phyloP scores from a whole-genome alignment of 495 filamentous ascomycete species.

The Amorphotheca resinae region DNA sequence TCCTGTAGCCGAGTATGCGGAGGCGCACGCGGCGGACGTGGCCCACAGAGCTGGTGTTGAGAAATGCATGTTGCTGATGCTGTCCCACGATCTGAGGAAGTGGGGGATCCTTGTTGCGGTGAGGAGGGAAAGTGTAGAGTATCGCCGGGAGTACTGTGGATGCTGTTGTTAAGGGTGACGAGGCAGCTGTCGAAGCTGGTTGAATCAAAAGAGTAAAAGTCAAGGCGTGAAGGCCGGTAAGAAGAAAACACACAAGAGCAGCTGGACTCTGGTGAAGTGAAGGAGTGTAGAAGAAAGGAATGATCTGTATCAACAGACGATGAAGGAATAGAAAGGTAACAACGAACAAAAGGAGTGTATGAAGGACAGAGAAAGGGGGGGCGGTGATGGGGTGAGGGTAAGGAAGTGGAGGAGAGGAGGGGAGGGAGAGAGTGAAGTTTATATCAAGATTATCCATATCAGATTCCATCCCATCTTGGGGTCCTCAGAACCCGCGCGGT shows the following conservation, averaged over 20 bases:
- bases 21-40: slow-evolving; percentile 8
- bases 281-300: slow-evolving; percentile 8
- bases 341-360: not conserved
- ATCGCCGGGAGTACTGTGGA: slow-evolving; percentile 12
- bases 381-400: not conserved
- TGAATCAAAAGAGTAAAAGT: not conserved
- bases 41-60: slow-evolving; percentile 10
- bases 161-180: not conserved
- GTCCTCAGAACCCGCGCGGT: too few species aligned
- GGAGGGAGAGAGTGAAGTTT: not conserved
- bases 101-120: not conserved
- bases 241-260: slow-evolving; percentile 15
- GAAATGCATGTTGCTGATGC: slow-evolving; percentile 17
- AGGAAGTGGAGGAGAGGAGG: not conserved
- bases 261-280: slow-evolving; percentile 16
- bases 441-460: too few species aligned
- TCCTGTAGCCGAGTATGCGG: slow-evolving; percentile 4
- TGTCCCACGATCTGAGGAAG: not conserved
- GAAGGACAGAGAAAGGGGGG: not conserved
- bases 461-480: too few species aligned
- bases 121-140: slow-evolving; percentile 3
- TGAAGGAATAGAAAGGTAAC: not conserved
- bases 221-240: not conserved
- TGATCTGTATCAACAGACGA: slow-evolving; percentile 17
- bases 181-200: slow-evolving; percentile 16